Evolutionary conservation across 2,329 filamentous ascomycete genomes (phyloP).

Genomic region (Fusarium sp.): DNA sequence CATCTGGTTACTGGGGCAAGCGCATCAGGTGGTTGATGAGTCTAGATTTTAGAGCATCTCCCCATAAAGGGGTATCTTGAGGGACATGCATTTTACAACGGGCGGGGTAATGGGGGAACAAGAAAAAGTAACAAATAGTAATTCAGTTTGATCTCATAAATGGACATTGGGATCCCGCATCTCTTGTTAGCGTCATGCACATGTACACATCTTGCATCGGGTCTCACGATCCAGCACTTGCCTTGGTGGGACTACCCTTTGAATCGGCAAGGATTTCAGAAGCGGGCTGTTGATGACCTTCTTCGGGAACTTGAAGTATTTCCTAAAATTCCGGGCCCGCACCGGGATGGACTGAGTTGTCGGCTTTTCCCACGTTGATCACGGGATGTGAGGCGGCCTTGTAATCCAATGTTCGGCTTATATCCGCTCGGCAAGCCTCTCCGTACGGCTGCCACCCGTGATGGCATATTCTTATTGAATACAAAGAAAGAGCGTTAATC

Average conservation of each 20-base stretch:
- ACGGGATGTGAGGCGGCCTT: background rate
- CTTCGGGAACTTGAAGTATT: background rate
- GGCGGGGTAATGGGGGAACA: background rate
- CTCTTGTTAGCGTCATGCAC: background rate
- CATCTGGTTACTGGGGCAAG: background rate
- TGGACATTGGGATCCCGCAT: background rate
- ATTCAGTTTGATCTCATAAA: background rate
- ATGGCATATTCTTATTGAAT: background rate
- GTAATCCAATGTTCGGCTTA: background rate
- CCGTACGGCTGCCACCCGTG: background rate
- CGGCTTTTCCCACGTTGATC: background rate
- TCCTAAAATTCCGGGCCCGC: background rate
- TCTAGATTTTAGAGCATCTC: background rate
- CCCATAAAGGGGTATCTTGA: background rate
- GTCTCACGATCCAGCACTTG: background rate
- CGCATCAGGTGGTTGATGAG: background rate
- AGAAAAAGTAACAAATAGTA: background rate
- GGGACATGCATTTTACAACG: background rate
- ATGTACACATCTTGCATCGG: background rate
- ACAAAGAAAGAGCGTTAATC: background rate
- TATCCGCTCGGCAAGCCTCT: background rate
- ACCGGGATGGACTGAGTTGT: background rate
- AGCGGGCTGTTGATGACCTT: background rate
- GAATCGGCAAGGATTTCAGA: background rate
- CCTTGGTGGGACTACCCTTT: background rate